A percentile compares a stretch with the other conserved stretches of the same genome.
Conservation (phyloP, 2,329 filamentous ascomycete species). For the Diplodia sapinea region DNA sequence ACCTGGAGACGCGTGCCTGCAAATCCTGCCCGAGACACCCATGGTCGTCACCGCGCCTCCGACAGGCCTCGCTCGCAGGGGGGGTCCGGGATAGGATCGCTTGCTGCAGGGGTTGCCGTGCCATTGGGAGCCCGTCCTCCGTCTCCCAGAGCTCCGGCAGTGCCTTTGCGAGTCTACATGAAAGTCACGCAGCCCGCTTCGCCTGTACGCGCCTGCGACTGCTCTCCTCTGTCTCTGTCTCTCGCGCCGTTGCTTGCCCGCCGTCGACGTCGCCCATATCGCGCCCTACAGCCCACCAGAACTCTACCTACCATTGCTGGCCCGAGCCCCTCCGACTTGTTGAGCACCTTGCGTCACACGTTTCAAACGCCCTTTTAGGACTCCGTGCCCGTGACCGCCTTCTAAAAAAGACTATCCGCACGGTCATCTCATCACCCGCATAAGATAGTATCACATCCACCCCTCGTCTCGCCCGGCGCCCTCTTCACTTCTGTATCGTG, state of each 20-base stretch:
- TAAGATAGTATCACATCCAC: slow-evolving; percentile 36
- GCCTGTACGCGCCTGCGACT: background rate
- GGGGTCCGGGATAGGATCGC: slow-evolving; percentile 12
- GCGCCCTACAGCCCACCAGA: background rate
- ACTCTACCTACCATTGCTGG: slow-evolving; percentile 1
- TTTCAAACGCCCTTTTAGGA: slow-evolving; percentile 22
- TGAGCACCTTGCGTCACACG: slow-evolving; percentile 21
- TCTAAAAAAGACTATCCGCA: slow-evolving; percentile 9
- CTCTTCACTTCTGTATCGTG: slow-evolving; percentile 25
- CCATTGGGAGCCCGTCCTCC: slow-evolving; percentile 23
- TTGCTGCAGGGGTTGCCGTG: slow-evolving; percentile 26
- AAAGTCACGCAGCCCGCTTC: slow-evolving; percentile 14
- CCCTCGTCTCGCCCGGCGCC: slow-evolving; percentile 23
- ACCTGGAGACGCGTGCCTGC: slow-evolving; percentile 24
- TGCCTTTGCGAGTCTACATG: slow-evolving; percentile 14
- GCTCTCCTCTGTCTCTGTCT: background rate
- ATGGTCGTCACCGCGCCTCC: slow-evolving; percentile 22
- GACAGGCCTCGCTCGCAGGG: slow-evolving; percentile 15
- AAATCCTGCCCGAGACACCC: slow-evolving; percentile 28
- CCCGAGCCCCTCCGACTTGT: slow-evolving; percentile 11
- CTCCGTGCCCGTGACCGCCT: background rate
- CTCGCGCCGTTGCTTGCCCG: background rate
- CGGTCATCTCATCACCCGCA: slow-evolving; percentile 40
- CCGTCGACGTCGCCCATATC: background rate
- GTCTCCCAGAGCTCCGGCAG: slow-evolving; percentile 24